Conservation (phyloP, 306 rosid species). For the Amphicarpaea edgeworthii region DNA sequence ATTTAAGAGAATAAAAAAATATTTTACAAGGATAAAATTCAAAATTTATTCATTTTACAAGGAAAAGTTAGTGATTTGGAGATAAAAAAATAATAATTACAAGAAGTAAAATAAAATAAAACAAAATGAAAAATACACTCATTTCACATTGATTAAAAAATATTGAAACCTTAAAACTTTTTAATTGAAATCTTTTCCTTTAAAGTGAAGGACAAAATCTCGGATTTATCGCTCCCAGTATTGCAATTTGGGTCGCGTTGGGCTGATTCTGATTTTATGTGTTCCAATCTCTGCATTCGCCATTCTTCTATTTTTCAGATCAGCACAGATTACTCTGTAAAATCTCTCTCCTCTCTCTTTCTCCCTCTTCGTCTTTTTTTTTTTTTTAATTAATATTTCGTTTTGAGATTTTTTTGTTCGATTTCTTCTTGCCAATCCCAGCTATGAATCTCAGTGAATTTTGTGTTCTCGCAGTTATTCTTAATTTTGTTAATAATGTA, state of each 20-base stretch:
- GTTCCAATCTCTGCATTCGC: constrained; percentile 34
- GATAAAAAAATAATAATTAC: too few relatives aligned
- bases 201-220: constrained; percentile 46
- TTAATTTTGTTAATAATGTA: background rate
- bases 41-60: too few relatives aligned
- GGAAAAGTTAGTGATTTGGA: too few relatives aligned
- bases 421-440: constrained; percentile 32
- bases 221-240: constrained; percentile 38
- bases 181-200: constrained; percentile 17
- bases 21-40: too few relatives aligned
- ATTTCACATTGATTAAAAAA: too few relatives aligned
- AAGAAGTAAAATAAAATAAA: too few relatives aligned
- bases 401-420: constrained; percentile 33
- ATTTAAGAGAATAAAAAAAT: too few relatives aligned
- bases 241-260: constrained; percentile 20
- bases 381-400: constrained; percentile 4
- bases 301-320: constrained; percentile 44
- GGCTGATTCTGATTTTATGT: constrained; percentile 28
- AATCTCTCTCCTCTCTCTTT: background rate
- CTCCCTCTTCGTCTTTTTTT: too few relatives aligned
- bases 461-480: constrained; percentile 6
- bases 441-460: constrained; percentile 28
- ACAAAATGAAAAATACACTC: too few relatives aligned
- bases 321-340: constrained; percentile 25
- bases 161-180: too few relatives aligned